These are phyloP conservation scores for Populus tremula DNA, from an alignment of 345 rosid species.

Conservation along the genomic window DNA sequence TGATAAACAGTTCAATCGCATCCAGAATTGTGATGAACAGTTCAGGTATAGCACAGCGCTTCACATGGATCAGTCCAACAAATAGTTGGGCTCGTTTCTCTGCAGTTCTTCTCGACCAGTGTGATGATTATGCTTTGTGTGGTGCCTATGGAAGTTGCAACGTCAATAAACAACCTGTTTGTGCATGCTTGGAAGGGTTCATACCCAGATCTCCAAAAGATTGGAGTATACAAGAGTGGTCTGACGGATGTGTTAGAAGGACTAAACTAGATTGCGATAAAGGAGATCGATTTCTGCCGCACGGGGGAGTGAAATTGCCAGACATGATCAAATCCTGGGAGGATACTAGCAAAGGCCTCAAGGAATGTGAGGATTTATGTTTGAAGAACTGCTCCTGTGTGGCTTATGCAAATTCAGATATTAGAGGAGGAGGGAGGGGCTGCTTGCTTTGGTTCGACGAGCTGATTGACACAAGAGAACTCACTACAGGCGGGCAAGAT, in stretches of 20 bases:
- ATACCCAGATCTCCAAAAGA: conserved; percentile 11
- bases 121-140: conserved; percentile 5
- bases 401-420: conserved; percentile 21
- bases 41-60: conserved; percentile 13
- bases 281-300: conserved; percentile 18
- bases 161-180: neutral
- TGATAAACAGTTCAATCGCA: conserved; percentile 6
- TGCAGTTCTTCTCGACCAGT: conserved; percentile 10
- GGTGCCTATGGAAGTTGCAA: conserved; percentile 22
- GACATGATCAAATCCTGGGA: conserved; percentile 22
- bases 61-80: conserved; percentile 17
- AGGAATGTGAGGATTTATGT: conserved; percentile 17
- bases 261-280: neutral
- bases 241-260: conserved; percentile 11
- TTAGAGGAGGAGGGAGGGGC: conserved; percentile 15
- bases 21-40: conserved; percentile 12
- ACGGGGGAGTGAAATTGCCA: conserved; percentile 10
- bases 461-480: conserved; percentile 20
- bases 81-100: conserved; percentile 17
- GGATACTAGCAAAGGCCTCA: conserved; percentile 4
- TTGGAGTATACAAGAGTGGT: conserved; percentile 21
- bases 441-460: conserved; percentile 26
- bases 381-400: conserved; percentile 19
- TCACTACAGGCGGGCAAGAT: conserved; percentile 8
- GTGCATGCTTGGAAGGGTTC: conserved; percentile 27